Conservation (phyloP, 106 monocot species). For the Triglochin maritima region DNA sequence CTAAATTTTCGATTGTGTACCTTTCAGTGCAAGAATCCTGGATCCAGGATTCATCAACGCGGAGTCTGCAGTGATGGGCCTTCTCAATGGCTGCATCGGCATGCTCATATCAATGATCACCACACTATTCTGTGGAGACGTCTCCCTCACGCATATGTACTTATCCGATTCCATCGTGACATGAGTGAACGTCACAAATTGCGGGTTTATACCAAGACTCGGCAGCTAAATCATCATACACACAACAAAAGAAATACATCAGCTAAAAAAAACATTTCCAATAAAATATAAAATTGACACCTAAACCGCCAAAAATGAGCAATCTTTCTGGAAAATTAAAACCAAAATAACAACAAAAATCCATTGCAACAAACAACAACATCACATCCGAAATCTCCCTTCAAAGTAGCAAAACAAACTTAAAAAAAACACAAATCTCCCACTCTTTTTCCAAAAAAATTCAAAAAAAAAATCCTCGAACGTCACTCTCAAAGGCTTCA, state of each 20-base stretch:
- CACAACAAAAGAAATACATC: background rate
- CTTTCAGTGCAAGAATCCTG: slow-evolving; percentile 97
- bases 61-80: slow-evolving; percentile 96
- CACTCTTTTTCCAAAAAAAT: no score
- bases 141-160: slow-evolving; percentile 96
- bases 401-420: background rate
- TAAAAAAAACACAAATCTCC: no score
- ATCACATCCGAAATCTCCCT: background rate
- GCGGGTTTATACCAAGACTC: slow-evolving; percentile 75
- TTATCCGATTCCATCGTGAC: slow-evolving; percentile 99
- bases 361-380: background rate
- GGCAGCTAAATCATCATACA: slow-evolving; percentile 48
- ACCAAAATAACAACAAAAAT: background rate
- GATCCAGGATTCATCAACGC: slow-evolving; percentile 88
- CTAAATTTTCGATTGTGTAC: slow-evolving; percentile 12
- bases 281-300: background rate
- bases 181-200: slow-evolving; percentile 96
- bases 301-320: background rate
- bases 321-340: background rate
- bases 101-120: slow-evolving; percentile 93
- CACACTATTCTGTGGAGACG: slow-evolving; percentile 91
- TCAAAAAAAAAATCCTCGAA: no score
- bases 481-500: background rate
- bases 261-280: background rate
- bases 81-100: slow-evolving; percentile 90